phyloP scores from a whole-genome alignment of 495 filamentous ascomycete species.

The Talaromyces nanjingensis region DNA sequence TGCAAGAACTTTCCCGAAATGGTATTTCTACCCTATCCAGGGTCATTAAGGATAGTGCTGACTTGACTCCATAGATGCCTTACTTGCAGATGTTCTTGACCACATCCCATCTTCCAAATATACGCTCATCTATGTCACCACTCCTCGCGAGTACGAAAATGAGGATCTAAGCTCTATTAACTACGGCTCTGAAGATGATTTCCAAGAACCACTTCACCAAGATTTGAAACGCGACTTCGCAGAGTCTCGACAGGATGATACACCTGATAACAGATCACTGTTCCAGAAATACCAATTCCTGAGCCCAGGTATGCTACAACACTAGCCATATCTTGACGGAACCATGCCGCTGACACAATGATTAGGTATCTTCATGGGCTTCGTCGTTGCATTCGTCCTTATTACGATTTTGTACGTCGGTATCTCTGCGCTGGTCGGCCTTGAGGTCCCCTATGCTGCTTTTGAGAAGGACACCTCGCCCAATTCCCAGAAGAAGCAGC shows the following conservation, averaged over 20 bases:
- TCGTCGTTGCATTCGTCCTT: slow-evolving; percentile 61
- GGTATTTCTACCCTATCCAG: slow-evolving; percentile 26
- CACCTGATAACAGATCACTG: slow-evolving; percentile 45
- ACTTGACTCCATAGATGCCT: slow-evolving; percentile 42
- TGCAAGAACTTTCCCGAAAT: slow-evolving; percentile 38
- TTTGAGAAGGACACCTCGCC: slow-evolving; percentile 96
- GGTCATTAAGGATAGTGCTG: slow-evolving; percentile 5
- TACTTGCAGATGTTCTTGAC: slow-evolving; percentile 50
- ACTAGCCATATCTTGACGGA: background rate
- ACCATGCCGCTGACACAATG: background rate
- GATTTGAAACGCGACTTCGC: slow-evolving; percentile 54
- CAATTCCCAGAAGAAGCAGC: slow-evolving; percentile 76
- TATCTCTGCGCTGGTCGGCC: slow-evolving; percentile 64
- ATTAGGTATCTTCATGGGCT: slow-evolving; percentile 74
- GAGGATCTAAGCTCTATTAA: slow-evolving; percentile 19
- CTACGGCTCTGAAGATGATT: slow-evolving; percentile 45
- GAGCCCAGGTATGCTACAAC: slow-evolving; percentile 48
- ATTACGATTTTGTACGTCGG: slow-evolving; percentile 71
- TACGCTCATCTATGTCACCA: slow-evolving; percentile 57
- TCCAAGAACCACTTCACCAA: slow-evolving; percentile 43
- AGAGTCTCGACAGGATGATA: slow-evolving; percentile 21
- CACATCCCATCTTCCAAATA: slow-evolving; percentile 48
- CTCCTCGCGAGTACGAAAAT: slow-evolving; percentile 34
- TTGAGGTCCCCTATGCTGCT: slow-evolving; percentile 84
- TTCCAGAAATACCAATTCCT: slow-evolving; percentile 93